Percentiles rank a stretch among this genome's conserved stretches.
Conservation (phyloP, 495 filamentous ascomycete species). For the Letharia columbiana region DNA sequence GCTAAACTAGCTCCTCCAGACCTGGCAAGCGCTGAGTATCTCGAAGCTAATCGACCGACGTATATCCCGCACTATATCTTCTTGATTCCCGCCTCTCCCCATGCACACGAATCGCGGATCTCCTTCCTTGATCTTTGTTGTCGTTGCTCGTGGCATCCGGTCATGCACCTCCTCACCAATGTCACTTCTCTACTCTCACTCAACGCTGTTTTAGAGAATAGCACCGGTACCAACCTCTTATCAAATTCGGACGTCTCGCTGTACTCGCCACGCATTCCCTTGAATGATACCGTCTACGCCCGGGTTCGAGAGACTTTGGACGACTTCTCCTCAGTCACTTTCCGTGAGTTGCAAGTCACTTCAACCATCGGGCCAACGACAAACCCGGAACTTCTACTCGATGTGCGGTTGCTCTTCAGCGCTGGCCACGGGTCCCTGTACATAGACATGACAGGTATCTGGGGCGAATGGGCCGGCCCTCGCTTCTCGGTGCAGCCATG, state of each 20-base stretch:
- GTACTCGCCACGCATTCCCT: neutral
- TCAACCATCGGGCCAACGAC: neutral
- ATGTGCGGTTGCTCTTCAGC: constrained; percentile 4
- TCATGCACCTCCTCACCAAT: neutral
- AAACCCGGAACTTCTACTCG: neutral
- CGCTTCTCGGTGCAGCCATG: neutral
- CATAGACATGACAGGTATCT: neutral
- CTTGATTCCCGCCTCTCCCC: neutral
- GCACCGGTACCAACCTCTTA: neutral
- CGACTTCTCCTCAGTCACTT: neutral
- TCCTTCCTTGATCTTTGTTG: neutral
- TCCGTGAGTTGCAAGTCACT: neutral
- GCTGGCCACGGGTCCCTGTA: neutral
- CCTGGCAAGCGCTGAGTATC: neutral
- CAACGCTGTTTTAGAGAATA: neutral
- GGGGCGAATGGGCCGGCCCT: neutral
- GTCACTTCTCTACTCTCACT: neutral
- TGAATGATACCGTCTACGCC: neutral
- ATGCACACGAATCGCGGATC: neutral
- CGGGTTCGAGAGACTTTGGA: neutral
- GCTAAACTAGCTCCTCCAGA: neutral
- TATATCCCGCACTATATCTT: neutral
- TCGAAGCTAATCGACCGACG: too few species aligned
- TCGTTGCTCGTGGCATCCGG: neutral
- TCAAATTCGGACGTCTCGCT: neutral